Evolutionary conservation across 495 filamentous ascomycete genomes (phyloP), one percentile per base, ranked within the genome.

Genomic region (Penicillium coffeae): DNA sequence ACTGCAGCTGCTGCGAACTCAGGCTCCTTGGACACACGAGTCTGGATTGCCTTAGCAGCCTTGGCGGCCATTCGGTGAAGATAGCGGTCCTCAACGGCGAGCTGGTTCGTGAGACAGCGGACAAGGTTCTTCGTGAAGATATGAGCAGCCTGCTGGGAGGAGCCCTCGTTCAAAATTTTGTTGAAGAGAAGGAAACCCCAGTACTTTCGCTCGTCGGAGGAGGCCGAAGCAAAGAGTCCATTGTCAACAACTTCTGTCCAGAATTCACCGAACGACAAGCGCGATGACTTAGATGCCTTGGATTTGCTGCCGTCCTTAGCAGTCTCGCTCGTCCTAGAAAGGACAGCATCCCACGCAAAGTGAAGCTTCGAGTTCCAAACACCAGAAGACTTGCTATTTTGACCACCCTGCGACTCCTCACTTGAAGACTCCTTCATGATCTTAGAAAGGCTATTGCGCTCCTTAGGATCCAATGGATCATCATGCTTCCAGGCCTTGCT

Each of bases 201-300:
- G 59, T 87, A 88, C 64, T 96, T 96, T 38, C 91, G 85, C 62
- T 90, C 88, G 18, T 87, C 81, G 0, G 91, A 95, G 9, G 90
- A 82, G 14, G 79, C 79, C 42, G 85, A 75, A 20, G 87, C 82
- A 59, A 96, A 96, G 7, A 96, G 71, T 21, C 84, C 82, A 58
- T 90, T 81, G 66, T 96, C 93, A 48, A 97, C 86, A 51, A 86
- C 82, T 16, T 87, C 82, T n/a, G 80, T 81, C 93, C 93, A 98
- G 57, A 96, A 91, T 30, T 87, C 79, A 40, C 71, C 69, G 59
- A 96, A 90, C 8, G 35, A 81, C 59, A 68, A 60, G 42, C 58
- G 68, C 49, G 63, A 63, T 30, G 48, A 59, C 47, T 55, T 78
- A 59, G 64, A 64, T 34, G 27, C 20, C 42, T 65, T 64, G 4